Evolutionary conservation across 345 rosid genomes (phyloP).

Genomic region (Salix purpurea): DNA sequence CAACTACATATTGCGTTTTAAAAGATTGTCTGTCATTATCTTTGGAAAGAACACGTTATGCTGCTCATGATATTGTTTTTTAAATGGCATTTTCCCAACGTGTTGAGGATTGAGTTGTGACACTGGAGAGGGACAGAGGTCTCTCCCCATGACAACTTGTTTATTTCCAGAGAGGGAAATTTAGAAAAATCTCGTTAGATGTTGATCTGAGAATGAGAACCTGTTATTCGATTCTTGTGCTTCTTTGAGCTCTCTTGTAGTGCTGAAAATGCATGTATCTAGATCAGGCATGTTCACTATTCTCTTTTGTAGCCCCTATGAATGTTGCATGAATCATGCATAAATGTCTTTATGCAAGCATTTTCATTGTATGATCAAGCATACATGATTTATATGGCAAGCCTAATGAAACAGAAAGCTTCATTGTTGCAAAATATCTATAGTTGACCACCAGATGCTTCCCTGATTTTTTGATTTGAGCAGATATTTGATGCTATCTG

Average conservation of each 20-base stretch:
- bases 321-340: neutral
- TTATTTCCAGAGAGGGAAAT: neutral
- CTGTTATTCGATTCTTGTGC: neutral
- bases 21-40: constrained; percentile 9
- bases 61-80: neutral
- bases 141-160: neutral
- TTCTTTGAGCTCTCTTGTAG: neutral
- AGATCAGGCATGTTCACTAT: neutral
- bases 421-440: neutral
- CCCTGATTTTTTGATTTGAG: neutral
- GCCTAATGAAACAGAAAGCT: neutral
- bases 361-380: neutral
- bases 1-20: neutral
- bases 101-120: neutral
- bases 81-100: neutral
- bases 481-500: neutral
- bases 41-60: neutral
- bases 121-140: neutral
- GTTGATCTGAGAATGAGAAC: neutral
- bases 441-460: neutral
- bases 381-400: neutral
- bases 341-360: neutral
- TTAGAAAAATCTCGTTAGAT: neutral
- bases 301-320: neutral
- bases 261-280: neutral